Percentiles rank a stretch among this genome's conserved stretches.
These are phyloP conservation scores for Paxillus ammoniavirescens DNA, from an alignment of 768 basidiomycete species.

Conservation along the genomic window DNA sequence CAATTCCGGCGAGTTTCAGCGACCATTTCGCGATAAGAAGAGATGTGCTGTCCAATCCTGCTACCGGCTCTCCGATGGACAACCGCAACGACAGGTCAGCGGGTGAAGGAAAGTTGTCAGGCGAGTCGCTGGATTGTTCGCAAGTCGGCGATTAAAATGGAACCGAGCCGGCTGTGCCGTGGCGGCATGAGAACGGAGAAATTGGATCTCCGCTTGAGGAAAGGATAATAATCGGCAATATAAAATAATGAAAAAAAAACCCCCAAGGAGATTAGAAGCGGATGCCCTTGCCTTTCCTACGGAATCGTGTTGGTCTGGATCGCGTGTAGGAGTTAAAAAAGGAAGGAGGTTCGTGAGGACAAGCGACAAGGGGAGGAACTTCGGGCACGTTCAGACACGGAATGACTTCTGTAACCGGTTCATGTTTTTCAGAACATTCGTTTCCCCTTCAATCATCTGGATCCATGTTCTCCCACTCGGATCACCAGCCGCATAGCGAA, in stretches of 20 bases:
- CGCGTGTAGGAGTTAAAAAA: conserved; percentile 3
- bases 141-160: conserved; percentile 32
- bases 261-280: conserved; percentile 8
- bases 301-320: conserved; percentile 3
- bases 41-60: neutral
- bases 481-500: conserved; percentile 30
- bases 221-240: conserved; percentile 13
- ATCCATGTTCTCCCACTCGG: conserved; percentile 30
- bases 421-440: conserved; percentile 15
- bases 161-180: too few relatives aligned
- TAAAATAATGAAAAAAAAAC: conserved; percentile 13
- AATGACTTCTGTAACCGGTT: conserved; percentile 11
- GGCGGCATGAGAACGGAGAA: conserved; percentile 10
- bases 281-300: neutral
- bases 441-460: conserved; percentile 17
- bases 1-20: conserved; percentile 12
- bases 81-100: neutral
- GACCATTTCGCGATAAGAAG: neutral
- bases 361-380: neutral
- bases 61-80: neutral
- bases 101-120: conserved; percentile 1
- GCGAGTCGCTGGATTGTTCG: conserved; percentile 23
- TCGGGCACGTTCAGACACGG: conserved; percentile 13
- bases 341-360: conserved; percentile 2
- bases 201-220: conserved; percentile 28